Evolutionary conservation across 1,139 yeast species (phyloP).

Genomic region (Sugiyamaella grinbergsii): DNA sequence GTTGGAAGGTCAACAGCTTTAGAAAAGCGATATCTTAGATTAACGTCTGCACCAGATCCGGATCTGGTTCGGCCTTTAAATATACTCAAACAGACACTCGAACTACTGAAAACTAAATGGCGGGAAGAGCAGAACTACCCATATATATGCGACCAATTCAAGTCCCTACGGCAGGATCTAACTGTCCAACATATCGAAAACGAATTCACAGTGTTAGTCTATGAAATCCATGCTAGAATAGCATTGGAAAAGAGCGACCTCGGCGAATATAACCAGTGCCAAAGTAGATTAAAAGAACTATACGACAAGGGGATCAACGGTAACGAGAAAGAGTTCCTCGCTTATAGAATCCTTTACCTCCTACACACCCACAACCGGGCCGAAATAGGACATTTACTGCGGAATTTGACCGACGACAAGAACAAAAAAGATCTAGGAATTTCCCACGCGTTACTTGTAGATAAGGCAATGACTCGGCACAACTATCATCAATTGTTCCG

Average conservation of each 20-base stretch:
- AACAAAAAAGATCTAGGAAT: conserved; percentile 40
- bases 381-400: conserved; percentile 38
- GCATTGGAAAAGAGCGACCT: conserved; percentile 81
- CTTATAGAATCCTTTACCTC: conserved; percentile 76
- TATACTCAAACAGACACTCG: conserved; percentile 61
- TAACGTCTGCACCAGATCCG: conserved; percentile 93
- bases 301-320: conserved; percentile 51
- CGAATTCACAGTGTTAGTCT: conserved; percentile 74
- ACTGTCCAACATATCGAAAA: conserved; percentile 88
- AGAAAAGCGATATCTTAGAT: conserved; percentile 77
- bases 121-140: conserved; percentile 59
- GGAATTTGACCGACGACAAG: conserved; percentile 36
- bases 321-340: conserved; percentile 61
- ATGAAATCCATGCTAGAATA: conserved; percentile 84
- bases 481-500: conserved; percentile 60
- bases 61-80: conserved; percentile 71
- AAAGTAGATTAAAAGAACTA: conserved; percentile 66
- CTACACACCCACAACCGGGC: conserved; percentile 68
- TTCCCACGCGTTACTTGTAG: conserved; percentile 50
- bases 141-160: conserved; percentile 85
- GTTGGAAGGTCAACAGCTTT: conserved; percentile 66
- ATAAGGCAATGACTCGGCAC: conserved; percentile 47
- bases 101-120: conserved; percentile 58
- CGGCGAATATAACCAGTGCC: conserved; percentile 96
- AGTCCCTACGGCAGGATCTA: conserved; percentile 88